These are phyloP conservation scores for Pyrenula aspistea DNA, from an alignment of 495 filamentous ascomycete genomes.

Conservation along the genomic window DNA sequence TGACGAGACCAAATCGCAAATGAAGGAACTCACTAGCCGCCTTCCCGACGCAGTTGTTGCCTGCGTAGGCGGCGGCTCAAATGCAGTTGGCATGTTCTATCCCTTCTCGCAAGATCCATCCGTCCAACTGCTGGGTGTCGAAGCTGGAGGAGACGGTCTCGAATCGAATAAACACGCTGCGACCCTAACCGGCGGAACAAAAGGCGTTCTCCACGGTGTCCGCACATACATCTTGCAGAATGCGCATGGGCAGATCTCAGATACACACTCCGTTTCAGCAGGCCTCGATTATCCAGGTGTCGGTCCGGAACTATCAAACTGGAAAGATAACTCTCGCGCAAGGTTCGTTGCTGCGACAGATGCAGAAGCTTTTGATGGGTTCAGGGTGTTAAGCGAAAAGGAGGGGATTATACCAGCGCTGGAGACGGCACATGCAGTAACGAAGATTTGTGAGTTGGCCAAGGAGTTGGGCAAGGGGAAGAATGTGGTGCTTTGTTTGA, in stretches of 20 bases:
- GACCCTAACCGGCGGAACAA: slow-evolving; percentile 74
- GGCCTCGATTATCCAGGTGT: slow-evolving; percentile 96
- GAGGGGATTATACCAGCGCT: slow-evolving; percentile 97
- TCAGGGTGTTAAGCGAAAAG: slow-evolving; percentile 66
- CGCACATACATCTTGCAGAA: slow-evolving; percentile 92
- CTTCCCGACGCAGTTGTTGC: slow-evolving; percentile 92
- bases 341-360: slow-evolving; percentile 88
- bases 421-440: slow-evolving; percentile 88
- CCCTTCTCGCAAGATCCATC: slow-evolving; percentile 76
- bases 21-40: slow-evolving; percentile 67
- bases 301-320: slow-evolving; percentile 71
- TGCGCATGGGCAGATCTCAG: slow-evolving; percentile 79
- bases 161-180: slow-evolving; percentile 80
- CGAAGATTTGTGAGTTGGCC: slow-evolving; percentile 75
- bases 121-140: slow-evolving; percentile 85
- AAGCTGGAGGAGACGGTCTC: slow-evolving; percentile 93
- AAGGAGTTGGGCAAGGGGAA: slow-evolving; percentile 82
- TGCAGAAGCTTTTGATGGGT: slow-evolving; percentile 81
- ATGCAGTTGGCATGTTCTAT: slow-evolving; percentile 92
- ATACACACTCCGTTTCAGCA: slow-evolving; percentile 95
- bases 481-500: slow-evolving; percentile 89
- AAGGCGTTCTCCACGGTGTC: slow-evolving; percentile 91
- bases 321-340: slow-evolving; percentile 83
- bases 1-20: slow-evolving; percentile 82
- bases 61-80: slow-evolving; percentile 88